These are phyloP conservation scores for Ustilago nuda DNA, from an alignment of 1,284 basidiomycete genomes.

Conservation along the genomic window DNA sequence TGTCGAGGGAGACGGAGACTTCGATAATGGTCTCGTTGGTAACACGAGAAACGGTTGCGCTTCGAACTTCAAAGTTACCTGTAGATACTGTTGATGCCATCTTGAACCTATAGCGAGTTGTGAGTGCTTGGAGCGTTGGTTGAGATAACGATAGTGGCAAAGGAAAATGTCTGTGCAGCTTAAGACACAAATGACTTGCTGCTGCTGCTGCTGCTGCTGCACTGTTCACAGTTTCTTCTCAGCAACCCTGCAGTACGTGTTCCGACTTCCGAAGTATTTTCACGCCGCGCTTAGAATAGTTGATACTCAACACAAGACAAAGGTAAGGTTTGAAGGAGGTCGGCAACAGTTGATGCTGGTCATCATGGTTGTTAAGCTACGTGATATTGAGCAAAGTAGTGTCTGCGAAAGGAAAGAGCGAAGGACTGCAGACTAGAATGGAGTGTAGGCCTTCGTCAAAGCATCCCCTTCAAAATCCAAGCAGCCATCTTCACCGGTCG, in stretches of 20 bases:
- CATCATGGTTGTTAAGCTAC: constrained; percentile 7
- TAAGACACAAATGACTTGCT: constrained; percentile 23
- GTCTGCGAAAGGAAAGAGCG: too few relatives aligned
- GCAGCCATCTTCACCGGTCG: constrained; percentile 71
- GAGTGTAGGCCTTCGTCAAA: constrained; percentile 25
- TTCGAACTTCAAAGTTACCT: constrained; percentile 62
- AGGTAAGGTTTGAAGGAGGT: neutral
- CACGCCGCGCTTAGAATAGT: neutral
- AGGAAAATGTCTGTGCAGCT: constrained; percentile 10
- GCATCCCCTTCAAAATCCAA: constrained; percentile 60
- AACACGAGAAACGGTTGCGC: constrained; percentile 82
- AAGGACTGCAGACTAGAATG: too few relatives aligned
- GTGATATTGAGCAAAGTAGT: too few relatives aligned
- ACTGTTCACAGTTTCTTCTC: constrained; percentile 21
- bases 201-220: neutral
- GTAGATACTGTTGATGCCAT: constrained; percentile 29
- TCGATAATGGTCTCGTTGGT: constrained; percentile 94
- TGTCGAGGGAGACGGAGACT: constrained; percentile 85
- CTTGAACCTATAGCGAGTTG: neutral
- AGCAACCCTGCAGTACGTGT: constrained; percentile 11
- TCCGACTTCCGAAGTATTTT: constrained; percentile 20
- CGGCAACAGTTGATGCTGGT: constrained; percentile 6
- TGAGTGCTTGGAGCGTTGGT: neutral
- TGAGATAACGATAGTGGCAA: constrained; percentile 7
- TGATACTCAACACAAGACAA: neutral